phyloP scores from a whole-genome alignment of 2,329 filamentous ascomycete genomes.

The Fusarium abutilonis region DNA sequence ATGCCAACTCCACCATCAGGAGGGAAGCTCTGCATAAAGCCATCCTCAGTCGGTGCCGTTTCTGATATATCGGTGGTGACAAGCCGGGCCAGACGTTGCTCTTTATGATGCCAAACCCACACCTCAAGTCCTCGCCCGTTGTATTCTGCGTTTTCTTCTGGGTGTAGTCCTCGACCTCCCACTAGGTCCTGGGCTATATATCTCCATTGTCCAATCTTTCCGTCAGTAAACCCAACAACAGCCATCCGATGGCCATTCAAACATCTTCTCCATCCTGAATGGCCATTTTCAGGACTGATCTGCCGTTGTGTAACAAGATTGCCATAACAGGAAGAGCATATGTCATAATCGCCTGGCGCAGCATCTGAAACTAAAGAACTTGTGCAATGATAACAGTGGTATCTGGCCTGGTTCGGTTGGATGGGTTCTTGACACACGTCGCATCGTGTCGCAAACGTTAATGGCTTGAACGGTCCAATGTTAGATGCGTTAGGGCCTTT shows the following conservation, averaged over 20 bases:
- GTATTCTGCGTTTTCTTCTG: conserved; percentile 52
- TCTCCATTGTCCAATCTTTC: conserved; percentile 72
- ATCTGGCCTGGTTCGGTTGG: conserved; percentile 72
- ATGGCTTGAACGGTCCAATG: conserved; percentile 69
- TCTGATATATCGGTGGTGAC: conserved; percentile 63
- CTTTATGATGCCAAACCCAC: conserved; percentile 62
- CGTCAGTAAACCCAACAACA: conserved; percentile 78
- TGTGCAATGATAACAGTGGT: conserved; percentile 82
- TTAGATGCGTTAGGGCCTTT: conserved; percentile 58
- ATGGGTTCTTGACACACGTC: conserved; percentile 81
- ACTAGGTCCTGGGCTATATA: conserved; percentile 77
- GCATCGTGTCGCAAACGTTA: conserved; percentile 79
- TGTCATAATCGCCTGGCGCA: conserved; percentile 80
- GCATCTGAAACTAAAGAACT: conserved; percentile 59
- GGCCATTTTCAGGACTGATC: conserved; percentile 79
- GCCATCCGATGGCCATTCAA: conserved; percentile 84
- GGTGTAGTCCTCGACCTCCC: conserved; percentile 75
- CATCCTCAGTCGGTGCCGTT: conserved; percentile 51
- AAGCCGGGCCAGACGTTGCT: conserved; percentile 56
- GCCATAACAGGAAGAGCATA: conserved; percentile 82
- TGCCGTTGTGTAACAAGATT: conserved; percentile 69
- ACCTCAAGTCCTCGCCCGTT: conserved; percentile 53
- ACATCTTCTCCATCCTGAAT: conserved; percentile 85
- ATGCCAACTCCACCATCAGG: conserved; percentile 79
- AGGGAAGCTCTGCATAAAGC: conserved; percentile 63